Evolutionary conservation across 2,329 filamentous ascomycete species (phyloP).

Genomic region (Penicillium sp.): DNA sequence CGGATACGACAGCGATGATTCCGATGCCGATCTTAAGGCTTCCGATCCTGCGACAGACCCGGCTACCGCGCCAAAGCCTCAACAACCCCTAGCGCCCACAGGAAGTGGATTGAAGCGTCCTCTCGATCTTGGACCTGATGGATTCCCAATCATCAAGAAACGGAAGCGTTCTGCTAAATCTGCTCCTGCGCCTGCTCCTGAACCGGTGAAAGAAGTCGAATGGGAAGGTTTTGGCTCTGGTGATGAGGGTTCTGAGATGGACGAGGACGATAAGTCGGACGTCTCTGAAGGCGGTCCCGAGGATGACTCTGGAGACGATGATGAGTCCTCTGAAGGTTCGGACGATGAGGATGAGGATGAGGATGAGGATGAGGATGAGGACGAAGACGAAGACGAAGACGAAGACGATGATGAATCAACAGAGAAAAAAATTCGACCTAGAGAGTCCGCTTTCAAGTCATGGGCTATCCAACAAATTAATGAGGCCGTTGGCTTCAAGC

Average conservation of each 20-base stretch:
- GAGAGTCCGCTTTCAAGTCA: constrained; percentile 76
- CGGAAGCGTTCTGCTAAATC: constrained; percentile 68
- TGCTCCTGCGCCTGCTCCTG: constrained; percentile 25
- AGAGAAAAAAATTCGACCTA: constrained; percentile 29
- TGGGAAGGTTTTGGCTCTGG: constrained; percentile 48
- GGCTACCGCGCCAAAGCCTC: constrained; percentile 47
- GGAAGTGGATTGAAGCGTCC: constrained; percentile 87
- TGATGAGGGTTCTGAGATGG: constrained; percentile 46
- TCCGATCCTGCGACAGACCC: constrained; percentile 19
- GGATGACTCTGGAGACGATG: constrained; percentile 31
- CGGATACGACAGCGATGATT: constrained; percentile 37
- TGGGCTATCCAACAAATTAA: constrained; percentile 91
- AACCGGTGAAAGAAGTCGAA: constrained; percentile 37
- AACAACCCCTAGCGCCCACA: constrained; percentile 38
- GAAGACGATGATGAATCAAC: constrained; percentile 20
- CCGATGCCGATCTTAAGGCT: constrained; percentile 28
- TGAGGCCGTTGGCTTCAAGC: constrained; percentile 70
- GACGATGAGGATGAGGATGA: constrained; percentile 32
- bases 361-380: constrained; percentile 31
- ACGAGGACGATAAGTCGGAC: constrained; percentile 30
- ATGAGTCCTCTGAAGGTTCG: constrained; percentile 21
- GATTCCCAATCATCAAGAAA: constrained; percentile 79
- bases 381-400: constrained; percentile 21
- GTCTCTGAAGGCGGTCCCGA: constrained; percentile 22
- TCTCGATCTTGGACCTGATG: constrained; percentile 74